phyloP scores from a whole-genome alignment of 306 rosid species.

The barrel medic (Medicago truncatula) region MtrunA17r5.0-ANR NC_053042.1:54466501-54467000 shows the following conservation, averaged over 20 bases:
- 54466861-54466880: too few relatives aligned
- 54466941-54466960: too few relatives aligned
- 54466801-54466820: too few relatives aligned
- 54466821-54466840: too few relatives aligned
- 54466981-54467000: too few relatives aligned
- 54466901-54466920: too few relatives aligned
- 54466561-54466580: slow-evolving; percentile 78
- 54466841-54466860: too few relatives aligned
- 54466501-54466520: slow-evolving; percentile 39
- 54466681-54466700: slow-evolving; percentile 38
- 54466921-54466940: too few relatives aligned
- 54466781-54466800: too few relatives aligned
- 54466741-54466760: slow-evolving; percentile 36
- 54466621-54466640: slow-evolving; percentile 58
- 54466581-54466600: slow-evolving; percentile 71
- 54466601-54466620: slow-evolving; percentile 60
- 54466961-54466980: too few relatives aligned
- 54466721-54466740: not conserved
- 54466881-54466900: too few relatives aligned
- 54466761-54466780: not conserved
- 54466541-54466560: slow-evolving; percentile 80
- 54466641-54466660: slow-evolving; percentile 43
- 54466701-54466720: slow-evolving; percentile 44
- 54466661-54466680: slow-evolving; percentile 46
- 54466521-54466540: slow-evolving; percentile 80